These are phyloP conservation scores for Lachancea thermotolerans DNA, from an alignment of 805 yeast species.

Conservation along the genomic window DNA sequence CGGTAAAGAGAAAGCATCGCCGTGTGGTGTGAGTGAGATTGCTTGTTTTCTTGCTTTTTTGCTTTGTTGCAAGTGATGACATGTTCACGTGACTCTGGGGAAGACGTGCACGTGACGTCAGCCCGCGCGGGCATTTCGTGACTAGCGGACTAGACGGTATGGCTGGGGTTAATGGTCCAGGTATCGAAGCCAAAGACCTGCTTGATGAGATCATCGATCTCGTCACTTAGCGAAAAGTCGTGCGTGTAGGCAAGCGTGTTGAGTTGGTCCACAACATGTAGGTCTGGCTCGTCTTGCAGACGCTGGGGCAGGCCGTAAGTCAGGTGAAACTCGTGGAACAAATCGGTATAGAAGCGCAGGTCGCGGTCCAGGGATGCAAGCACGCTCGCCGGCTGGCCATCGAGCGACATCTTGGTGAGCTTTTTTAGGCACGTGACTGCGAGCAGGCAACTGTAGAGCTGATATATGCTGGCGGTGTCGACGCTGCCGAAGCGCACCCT, in stretches of 20 bases:
- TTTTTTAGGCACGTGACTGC: slow-evolving; percentile 27
- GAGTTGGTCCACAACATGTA: slow-evolving; percentile 24
- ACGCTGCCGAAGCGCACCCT: slow-evolving; percentile 18
- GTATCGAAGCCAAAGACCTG: slow-evolving; percentile 28
- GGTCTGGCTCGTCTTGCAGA: slow-evolving; percentile 21
- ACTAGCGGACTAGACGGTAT: slow-evolving; percentile 3
- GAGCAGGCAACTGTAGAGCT: slow-evolving; percentile 30
- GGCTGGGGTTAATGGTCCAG: slow-evolving; percentile 11
- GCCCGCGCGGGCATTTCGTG: neutral
- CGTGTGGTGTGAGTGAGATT: neutral
- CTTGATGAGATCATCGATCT: slow-evolving; percentile 32
- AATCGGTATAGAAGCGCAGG: slow-evolving; percentile 20
- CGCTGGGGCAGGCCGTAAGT: slow-evolving; percentile 20
- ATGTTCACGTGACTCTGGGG: neutral
- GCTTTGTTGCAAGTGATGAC: neutral
- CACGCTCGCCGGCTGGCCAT: slow-evolving; percentile 1
- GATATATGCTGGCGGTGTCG: slow-evolving; percentile 25
- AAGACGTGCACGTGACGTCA: neutral
- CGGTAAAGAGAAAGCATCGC: neutral
- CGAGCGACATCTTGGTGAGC: slow-evolving; percentile 14
- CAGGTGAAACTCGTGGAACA: slow-evolving; percentile 14
- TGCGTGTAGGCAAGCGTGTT: slow-evolving; percentile 25
- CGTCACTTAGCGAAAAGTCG: slow-evolving; percentile 32
- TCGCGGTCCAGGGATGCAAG: slow-evolving; percentile 10
- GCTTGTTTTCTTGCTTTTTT: neutral